Base-by-base conservation (phyloP, 371 early-diverging fungal genomes). In the Saksenaea vasiformis region DNA sequence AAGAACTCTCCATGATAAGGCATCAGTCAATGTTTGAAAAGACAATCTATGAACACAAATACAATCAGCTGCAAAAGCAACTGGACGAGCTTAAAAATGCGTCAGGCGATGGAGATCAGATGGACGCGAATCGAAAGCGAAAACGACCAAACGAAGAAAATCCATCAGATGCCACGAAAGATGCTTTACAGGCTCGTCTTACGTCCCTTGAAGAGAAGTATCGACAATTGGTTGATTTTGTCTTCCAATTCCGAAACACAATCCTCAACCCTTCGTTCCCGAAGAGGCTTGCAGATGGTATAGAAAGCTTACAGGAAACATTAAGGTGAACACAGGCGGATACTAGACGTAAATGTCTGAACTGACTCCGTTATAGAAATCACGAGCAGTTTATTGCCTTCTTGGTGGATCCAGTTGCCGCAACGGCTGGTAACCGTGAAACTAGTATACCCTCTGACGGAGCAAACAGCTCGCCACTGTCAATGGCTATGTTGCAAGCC, bases 331-430 rank as follows among this genome's bases (percentile, higher is more conserved):
- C 38, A 7, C 10, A 38, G 36, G 36, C 7, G 0, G 0, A 26
- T 36, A 17, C 13, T 1, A 58, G 13, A 15, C 13, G 7, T 4
- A 27, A 22, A 11, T 31, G 5, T 28, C 5, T 4, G 2, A 24
- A 35, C 58, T 58, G 14, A 58, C 5, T 24, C 24, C 5, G 10
- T 17, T 38, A 39, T 58, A 58, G 58, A 35, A 61, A 43, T 17
- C 67, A 66, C 54, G 67, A 66, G 38, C 34, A 39, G 4, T 56
- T 66, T 27, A 44, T 66, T 24, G 47, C 67, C 22, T 60, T 39
- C 28, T 27, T 66, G 14, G 67, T 66, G 37, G 62, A 66, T 58
- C 67, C 67, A n/a, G 14, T 66, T 9, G 47, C 58, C 3, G 67
- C 62, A 17, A 39, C 58, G 2, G n/a, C 37, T 37, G 41, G 35